Evolutionary conservation across 2,329 filamentous ascomycete genomes (phyloP).

Genomic region (Aphanocladium album): DNA sequence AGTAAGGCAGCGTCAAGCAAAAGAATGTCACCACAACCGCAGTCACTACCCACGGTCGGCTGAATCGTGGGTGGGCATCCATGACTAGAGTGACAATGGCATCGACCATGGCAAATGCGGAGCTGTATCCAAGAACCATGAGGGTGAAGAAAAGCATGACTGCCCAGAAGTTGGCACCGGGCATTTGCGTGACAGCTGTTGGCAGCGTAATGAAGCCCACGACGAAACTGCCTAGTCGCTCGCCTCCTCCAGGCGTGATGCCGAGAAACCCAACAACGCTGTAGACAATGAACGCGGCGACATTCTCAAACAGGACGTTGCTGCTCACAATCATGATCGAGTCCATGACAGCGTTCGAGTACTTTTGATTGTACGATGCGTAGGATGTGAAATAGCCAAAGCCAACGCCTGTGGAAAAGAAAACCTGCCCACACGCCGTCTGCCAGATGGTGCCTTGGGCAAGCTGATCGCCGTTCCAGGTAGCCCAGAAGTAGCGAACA

Average conservation of each 20-base stretch:
- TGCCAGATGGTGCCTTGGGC: slow-evolving; percentile 51
- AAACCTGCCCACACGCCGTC: slow-evolving; percentile 55
- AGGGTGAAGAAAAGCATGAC: slow-evolving; percentile 55
- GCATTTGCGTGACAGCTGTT: slow-evolving; percentile 51
- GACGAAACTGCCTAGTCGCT: slow-evolving; percentile 47
- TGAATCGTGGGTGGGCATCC: slow-evolving; percentile 45
- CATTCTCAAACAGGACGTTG: slow-evolving; percentile 53
- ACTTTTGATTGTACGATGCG: slow-evolving; percentile 52
- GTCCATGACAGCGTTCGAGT: slow-evolving; percentile 56
- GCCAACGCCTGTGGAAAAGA: slow-evolving; percentile 54
- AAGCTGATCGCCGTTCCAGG: slow-evolving; percentile 45
- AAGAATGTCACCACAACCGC: slow-evolving; percentile 44
- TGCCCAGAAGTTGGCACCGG: slow-evolving; percentile 53
- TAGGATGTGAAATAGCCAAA: slow-evolving; percentile 57
- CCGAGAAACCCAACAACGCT: slow-evolving; percentile 48
- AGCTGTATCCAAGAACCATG: slow-evolving; percentile 53
- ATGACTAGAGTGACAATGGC: slow-evolving; percentile 49
- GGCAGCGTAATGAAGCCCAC: slow-evolving; percentile 56
- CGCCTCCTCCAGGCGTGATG: slow-evolving; percentile 31
- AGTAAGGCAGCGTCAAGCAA: slow-evolving; percentile 50
- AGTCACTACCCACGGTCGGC: slow-evolving; percentile 45
- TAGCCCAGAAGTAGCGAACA: slow-evolving; percentile 41
- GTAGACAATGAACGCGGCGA: slow-evolving; percentile 44
- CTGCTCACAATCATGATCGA: slow-evolving; percentile 50
- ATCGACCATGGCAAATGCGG: slow-evolving; percentile 56